Evolutionary conservation across 805 yeast genomes (phyloP), one percentile per base, ranked within the genome.

Genomic region (Kregervanrija delftensis): DNA sequence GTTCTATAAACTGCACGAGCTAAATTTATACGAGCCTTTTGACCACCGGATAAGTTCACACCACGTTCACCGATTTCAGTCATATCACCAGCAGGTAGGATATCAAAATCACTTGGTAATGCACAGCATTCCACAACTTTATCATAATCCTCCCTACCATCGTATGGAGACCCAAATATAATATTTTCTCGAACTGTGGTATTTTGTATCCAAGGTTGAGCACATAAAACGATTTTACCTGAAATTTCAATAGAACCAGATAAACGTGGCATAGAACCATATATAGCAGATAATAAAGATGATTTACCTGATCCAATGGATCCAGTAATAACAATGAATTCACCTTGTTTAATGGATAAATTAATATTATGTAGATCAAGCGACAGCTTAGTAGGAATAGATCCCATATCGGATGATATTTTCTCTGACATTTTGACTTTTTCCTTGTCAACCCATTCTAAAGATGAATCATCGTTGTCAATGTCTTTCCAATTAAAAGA

Each of bases 41-140:
- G 96, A 41, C 96, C 96, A 48, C 96, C 96, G 4, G 90, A 82
- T 33, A 86, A 63, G 2, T 89, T 85, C 41, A 87, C 81, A 52
- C 95, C 96, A 57, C 87, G 72, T 60, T 86, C 95, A 49, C 95
- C 96, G 53, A 86, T 84, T 60, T 83, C 86, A 1, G 95, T 85
- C 41, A 59, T 55, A 57, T 87, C 95, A 35, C 91, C 91, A 14
- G 81, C 87, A 11, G 86, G 86, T 30, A 87, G 64, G 35, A 76
- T 68, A 4, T 75, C 76, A 48, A 86, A 68, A 61, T 86, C 96
- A 41, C 75, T 77, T 38, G 71, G 69, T 45, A 86, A 65, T 0
- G 89, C 79, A 65, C 95, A 86, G 2, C 81, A 79, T 33, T 69
- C 65, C 14, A 87, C 61, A 4, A 86, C 77, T 6, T 63, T 59